These are phyloP conservation scores for Echites panduratus DNA, from an alignment of 257 asterid species.

Conservation along the genomic window DNA sequence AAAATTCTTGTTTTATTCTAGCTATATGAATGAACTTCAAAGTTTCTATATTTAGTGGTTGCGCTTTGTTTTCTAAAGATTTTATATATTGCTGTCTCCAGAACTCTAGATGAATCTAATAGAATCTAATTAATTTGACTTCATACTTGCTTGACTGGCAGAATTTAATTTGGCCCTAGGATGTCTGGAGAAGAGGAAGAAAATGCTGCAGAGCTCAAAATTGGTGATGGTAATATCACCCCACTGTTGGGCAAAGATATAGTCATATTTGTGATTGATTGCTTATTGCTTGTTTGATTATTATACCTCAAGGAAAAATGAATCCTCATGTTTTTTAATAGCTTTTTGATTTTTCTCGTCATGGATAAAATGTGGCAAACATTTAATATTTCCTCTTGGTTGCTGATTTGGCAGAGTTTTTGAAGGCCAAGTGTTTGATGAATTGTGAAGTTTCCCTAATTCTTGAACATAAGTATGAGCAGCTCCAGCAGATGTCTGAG, in stretches of 20 bases:
- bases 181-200: slow-evolving; percentile 84
- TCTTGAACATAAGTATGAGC: slow-evolving; percentile 90
- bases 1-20: background rate
- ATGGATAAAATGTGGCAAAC: background rate
- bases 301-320: background rate
- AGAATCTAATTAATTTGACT: background rate
- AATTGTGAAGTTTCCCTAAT: slow-evolving; percentile 88
- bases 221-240: slow-evolving; percentile 55
- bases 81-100: too few relatives aligned
- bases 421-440: slow-evolving; percentile 93
- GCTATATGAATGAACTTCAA: background rate
- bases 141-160: background rate
- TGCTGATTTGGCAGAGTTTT: slow-evolving; percentile 29
- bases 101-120: background rate
- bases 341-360: background rate
- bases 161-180: background rate
- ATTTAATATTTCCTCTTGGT: background rate
- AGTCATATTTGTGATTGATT: too few relatives aligned
- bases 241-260: background rate
- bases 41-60: background rate
- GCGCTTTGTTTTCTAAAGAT: too few relatives aligned
- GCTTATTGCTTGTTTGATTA: background rate
- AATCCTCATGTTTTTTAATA: background rate
- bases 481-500: slow-evolving; percentile 92
- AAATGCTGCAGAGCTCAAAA: slow-evolving; percentile 81